Evolutionary conservation across 208 protist species (phyloP).

Genomic region (Spironucleus salmonicida): DNA sequence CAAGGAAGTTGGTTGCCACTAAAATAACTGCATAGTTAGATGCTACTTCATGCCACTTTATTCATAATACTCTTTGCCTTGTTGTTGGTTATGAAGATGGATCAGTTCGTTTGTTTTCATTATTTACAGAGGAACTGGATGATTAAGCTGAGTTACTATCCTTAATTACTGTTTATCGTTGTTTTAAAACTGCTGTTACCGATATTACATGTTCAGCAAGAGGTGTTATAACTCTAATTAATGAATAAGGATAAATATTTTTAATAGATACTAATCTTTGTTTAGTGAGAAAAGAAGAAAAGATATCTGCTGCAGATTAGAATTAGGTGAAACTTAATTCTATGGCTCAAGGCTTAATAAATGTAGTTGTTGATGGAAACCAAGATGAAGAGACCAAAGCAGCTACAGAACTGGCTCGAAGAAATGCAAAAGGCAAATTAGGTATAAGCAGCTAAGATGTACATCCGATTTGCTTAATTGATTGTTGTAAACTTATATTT

Average conservation of each 20-base stretch:
- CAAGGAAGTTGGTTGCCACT: neutral
- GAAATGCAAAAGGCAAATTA: conserved; percentile 21
- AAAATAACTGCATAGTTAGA: neutral
- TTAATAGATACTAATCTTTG: neutral
- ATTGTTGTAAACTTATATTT: neutral
- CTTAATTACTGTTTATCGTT: neutral
- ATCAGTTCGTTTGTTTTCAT: conserved; percentile 1
- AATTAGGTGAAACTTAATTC: neutral
- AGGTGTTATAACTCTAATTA: neutral
- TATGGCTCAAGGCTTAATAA: neutral
- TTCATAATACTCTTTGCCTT: conserved; percentile 4
- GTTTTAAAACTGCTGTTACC: neutral
- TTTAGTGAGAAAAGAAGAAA: neutral
- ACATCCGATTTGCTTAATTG: neutral
- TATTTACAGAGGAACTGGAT: neutral
- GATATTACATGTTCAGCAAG: neutral
- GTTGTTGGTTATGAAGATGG: conserved; percentile 25
- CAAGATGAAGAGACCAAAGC: neutral
- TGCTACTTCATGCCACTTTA: neutral
- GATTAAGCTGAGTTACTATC: neutral
- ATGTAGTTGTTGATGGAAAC: neutral
- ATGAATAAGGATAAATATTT: neutral
- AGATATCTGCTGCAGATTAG: neutral
- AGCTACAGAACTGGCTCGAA: neutral
- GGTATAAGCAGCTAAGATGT: conserved; percentile 16